Evolutionary conservation across 768 basidiomycete species (phyloP).

Genomic region (Rhodotorula babjevae): DNA sequence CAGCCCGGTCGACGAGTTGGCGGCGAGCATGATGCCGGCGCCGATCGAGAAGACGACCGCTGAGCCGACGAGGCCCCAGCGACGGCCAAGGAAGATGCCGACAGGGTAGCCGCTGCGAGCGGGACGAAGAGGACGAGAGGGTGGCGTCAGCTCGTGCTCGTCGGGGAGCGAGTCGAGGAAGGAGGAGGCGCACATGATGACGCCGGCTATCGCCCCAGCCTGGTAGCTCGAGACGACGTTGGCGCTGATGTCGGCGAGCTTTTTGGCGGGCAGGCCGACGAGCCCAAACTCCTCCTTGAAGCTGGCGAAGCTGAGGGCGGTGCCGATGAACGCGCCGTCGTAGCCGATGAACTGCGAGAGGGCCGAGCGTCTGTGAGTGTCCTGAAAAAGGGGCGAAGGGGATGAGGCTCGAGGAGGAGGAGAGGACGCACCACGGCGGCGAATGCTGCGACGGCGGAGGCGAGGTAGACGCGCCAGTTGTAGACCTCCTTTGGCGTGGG

Average conservation of each 20-base stretch:
- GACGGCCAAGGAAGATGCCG: conserved; percentile 59
- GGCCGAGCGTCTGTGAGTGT: no score
- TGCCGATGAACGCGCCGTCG: conserved; percentile 52
- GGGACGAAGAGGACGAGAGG: no score
- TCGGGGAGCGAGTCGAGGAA: no score
- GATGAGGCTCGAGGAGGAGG: no score
- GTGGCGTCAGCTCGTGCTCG: no score
- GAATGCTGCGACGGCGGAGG: neutral
- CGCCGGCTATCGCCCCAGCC: conserved; percentile 72
- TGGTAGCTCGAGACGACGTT: conserved; percentile 51
- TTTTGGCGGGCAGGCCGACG: conserved; percentile 43
- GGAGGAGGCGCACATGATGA: conserved; percentile 48
- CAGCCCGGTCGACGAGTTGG: conserved; percentile 36
- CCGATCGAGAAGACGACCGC: conserved; percentile 59
- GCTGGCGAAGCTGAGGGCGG: conserved; percentile 46
- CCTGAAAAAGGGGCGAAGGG: no score
- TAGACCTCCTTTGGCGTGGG: conserved; percentile 24
- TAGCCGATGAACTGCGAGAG: conserved; percentile 42
- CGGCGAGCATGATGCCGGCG: conserved; percentile 48
- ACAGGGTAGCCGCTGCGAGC: conserved; percentile 50
- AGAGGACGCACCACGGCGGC: neutral
- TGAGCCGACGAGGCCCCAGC: conserved; percentile 52
- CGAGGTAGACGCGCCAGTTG: conserved; percentile 21
- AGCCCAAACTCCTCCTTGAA: conserved; percentile 54
- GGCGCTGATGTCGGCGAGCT: conserved; percentile 50